Evolutionary conservation across 2,329 filamentous ascomycete genomes (phyloP).

Genomic region (Pyricularia sp.): DNA sequence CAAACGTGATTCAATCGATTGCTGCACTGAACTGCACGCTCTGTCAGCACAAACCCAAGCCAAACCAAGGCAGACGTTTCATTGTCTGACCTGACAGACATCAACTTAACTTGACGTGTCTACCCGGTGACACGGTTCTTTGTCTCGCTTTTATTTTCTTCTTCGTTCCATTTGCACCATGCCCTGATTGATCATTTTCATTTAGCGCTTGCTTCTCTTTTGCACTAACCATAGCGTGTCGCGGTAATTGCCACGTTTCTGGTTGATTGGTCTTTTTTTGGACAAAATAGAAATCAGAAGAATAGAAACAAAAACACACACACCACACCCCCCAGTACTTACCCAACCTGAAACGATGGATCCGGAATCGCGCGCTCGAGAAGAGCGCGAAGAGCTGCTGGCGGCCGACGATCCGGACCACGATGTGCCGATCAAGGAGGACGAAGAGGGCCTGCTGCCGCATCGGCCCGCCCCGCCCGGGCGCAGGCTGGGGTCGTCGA

Average conservation of each 20-base stretch:
- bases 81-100: not conserved
- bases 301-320: not conserved
- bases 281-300: not conserved
- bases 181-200: not conserved
- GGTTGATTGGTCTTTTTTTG: not conserved
- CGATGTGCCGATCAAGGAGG: not conserved
- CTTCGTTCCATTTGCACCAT: not conserved
- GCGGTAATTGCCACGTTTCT: not conserved
- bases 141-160: not conserved
- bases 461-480: not conserved
- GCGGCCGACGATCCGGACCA: not conserved
- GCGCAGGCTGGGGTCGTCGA: not conserved
- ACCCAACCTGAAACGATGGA: not conserved
- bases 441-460: not conserved
- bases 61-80: not conserved
- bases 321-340: too few relatives aligned
- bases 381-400: constrained; percentile 5
- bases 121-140: not conserved
- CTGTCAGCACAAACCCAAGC: not conserved
- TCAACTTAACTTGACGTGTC: not conserved
- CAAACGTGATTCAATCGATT: not conserved
- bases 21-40: not conserved
- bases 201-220: not conserved
- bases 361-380: not conserved
- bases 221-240: not conserved